Percentiles rank a stretch among this genome's conserved stretches.
These are phyloP conservation scores for Lotmaria passim DNA, from an alignment of 208 protist genomes.

Conservation along the genomic window DNA sequence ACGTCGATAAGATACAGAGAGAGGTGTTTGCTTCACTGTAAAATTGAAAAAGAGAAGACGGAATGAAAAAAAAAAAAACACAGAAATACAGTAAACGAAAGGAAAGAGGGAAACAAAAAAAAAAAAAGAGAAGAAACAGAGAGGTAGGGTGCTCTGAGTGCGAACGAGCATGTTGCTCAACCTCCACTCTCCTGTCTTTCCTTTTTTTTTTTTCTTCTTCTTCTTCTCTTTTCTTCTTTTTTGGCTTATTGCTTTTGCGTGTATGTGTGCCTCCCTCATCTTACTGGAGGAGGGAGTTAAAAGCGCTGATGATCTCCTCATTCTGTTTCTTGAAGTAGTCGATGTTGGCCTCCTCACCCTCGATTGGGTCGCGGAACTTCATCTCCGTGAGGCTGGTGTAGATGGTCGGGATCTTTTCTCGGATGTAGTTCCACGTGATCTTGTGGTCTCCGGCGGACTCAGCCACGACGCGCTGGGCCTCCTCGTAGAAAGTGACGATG, in stretches of 20 bases:
- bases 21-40: neutral
- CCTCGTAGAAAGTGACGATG: slow-evolving; percentile 98
- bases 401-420: slow-evolving; percentile 87
- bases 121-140: slow-evolving; percentile 30
- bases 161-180: too few species aligned
- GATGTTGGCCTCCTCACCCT: slow-evolving; percentile 86
- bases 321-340: slow-evolving; percentile 92
- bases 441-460: slow-evolving; percentile 93
- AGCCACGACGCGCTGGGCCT: slow-evolving; percentile 90
- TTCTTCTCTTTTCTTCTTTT: too few species aligned
- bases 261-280: neutral
- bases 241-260: too few species aligned
- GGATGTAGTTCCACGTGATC: slow-evolving; percentile 96
- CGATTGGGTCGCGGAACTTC: slow-evolving; percentile 91
- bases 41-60: neutral
- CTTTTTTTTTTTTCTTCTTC: too few species aligned
- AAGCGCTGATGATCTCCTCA: slow-evolving; percentile 86
- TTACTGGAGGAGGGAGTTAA: slow-evolving; percentile 86
- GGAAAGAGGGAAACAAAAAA: slow-evolving; percentile 6
- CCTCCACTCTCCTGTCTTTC: neutral
- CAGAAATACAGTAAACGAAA: slow-evolving; percentile 13
- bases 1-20: slow-evolving; percentile 9
- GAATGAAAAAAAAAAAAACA: slow-evolving; percentile 13
- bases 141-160: neutral
- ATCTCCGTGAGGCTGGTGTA: slow-evolving; percentile 90